Percentiles rank a stretch among this genome's conserved stretches.
These are phyloP conservation scores for Fusarium caatingaense DNA, from an alignment of 2,329 filamentous ascomycete species.

Conservation along the genomic window DNA sequence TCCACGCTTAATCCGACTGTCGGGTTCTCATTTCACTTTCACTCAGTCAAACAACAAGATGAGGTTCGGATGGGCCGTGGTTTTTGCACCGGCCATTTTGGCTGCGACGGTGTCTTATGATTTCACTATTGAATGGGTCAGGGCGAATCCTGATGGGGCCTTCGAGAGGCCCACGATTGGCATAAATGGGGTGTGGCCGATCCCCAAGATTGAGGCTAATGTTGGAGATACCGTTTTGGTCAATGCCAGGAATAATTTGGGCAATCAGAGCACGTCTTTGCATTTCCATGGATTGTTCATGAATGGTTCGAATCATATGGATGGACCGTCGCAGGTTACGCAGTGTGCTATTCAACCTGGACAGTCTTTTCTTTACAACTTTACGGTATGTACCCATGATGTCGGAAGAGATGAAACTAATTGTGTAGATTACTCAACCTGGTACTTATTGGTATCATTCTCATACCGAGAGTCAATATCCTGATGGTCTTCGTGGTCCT, in stretches of 20 bases:
- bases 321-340: constrained; percentile 73
- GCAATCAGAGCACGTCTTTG: constrained; percentile 71
- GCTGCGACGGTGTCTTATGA: constrained; percentile 67
- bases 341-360: constrained; percentile 76
- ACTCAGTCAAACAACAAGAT: constrained; percentile 24
- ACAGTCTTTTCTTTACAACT: constrained; percentile 75
- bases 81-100: constrained; percentile 22
- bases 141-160: constrained; percentile 76
- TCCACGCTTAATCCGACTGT: constrained; percentile 9
- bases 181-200: constrained; percentile 81
- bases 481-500: constrained; percentile 74
- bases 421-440: constrained; percentile 66
- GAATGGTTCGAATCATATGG: constrained; percentile 76
- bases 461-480: constrained; percentile 74
- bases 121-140: constrained; percentile 78
- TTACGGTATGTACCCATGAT: constrained; percentile 61
- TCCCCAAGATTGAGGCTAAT: constrained; percentile 72
- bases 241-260: constrained; percentile 68
- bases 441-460: constrained; percentile 87
- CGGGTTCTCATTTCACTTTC: neutral
- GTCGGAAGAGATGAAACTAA: neutral
- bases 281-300: constrained; percentile 79
- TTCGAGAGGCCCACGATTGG: constrained; percentile 75
- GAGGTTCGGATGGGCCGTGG: constrained; percentile 5
- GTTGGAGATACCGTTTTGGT: constrained; percentile 71